Evolutionary conservation across 2,329 filamentous ascomycete genomes (phyloP).

Genomic region (Orbilia oligospora): DNA sequence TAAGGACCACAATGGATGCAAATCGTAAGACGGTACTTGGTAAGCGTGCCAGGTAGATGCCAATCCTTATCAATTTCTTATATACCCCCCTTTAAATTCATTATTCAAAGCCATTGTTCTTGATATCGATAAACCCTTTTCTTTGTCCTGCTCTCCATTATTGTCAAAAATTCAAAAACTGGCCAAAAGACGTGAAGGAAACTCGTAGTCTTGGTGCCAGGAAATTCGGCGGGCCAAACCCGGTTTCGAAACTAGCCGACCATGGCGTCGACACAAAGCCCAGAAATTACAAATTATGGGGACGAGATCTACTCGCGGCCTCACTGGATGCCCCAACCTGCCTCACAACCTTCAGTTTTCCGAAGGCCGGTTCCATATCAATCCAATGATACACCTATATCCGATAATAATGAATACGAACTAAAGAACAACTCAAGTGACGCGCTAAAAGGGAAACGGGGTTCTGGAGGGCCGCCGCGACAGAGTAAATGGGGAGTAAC

Average conservation of each 20-base stretch:
- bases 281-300: slow-evolving; percentile 31
- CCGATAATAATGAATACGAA: not conserved
- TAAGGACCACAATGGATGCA: not conserved
- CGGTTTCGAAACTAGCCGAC: not conserved
- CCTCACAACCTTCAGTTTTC: slow-evolving; percentile 11
- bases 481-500: slow-evolving; percentile 52
- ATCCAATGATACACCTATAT: slow-evolving; percentile 4
- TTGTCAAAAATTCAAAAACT: not conserved
- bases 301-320: slow-evolving; percentile 1
- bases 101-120: slow-evolving; percentile 19
- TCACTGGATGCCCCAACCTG: slow-evolving; percentile 35
- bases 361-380: slow-evolving; percentile 50
- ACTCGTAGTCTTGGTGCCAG: too few species aligned
- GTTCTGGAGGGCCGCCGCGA: slow-evolving; percentile 10
- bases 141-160: not conserved
- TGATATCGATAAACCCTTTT: not conserved
- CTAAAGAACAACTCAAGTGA: not conserved
- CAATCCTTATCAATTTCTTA: not conserved
- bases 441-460: slow-evolving; percentile 10
- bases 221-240: not conserved
- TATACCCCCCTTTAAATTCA: not conserved
- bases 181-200: not conserved
- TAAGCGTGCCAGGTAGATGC: slow-evolving; percentile 4
- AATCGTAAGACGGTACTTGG: slow-evolving; percentile 33
- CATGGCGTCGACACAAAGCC: slow-evolving; percentile 40